Percentiles rank a stretch among this genome's conserved stretches.
Evolutionary conservation across 805 yeast genomes (phyloP).

Genomic region (Metschnikowia colocasiae): DNA sequence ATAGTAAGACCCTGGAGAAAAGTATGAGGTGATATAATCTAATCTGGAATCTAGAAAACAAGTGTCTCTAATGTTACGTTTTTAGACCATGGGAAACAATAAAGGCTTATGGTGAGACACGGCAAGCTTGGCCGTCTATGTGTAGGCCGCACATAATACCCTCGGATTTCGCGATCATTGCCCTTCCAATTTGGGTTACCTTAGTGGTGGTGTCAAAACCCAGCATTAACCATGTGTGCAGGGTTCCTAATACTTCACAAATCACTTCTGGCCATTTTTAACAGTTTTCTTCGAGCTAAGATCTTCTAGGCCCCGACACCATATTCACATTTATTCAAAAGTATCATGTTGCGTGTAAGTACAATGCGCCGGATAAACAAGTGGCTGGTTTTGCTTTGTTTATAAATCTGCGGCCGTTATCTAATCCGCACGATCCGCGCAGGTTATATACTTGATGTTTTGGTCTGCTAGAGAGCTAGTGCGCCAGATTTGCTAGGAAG

Average conservation of each 20-base stretch:
- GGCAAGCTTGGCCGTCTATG: neutral
- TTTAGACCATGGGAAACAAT: no score
- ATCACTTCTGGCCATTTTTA: neutral
- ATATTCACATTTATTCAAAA: no score
- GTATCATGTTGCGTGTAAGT: neutral
- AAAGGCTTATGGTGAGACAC: neutral
- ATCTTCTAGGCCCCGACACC: neutral
- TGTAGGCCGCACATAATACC: neutral
- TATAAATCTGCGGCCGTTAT: neutral
- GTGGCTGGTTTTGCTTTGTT: conserved; percentile 1
- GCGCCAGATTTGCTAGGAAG: neutral
- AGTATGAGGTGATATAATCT: no score
- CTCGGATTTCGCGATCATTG: conserved; percentile 6
- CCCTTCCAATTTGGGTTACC: conserved; percentile 7
- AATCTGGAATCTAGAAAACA: no score
- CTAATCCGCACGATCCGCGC: conserved; percentile 1
- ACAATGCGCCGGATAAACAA: neutral
- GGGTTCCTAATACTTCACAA: neutral
- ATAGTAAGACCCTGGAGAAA: no score
- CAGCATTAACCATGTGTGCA: neutral
- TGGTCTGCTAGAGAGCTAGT: neutral
- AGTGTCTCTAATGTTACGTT: no score
- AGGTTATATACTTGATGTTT: neutral
- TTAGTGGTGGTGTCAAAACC: conserved; percentile 6
- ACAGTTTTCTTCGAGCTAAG: neutral